phyloP scores from a whole-genome alignment of 2,329 filamentous ascomycete genomes.

The Diplodia sapinea region DNA sequence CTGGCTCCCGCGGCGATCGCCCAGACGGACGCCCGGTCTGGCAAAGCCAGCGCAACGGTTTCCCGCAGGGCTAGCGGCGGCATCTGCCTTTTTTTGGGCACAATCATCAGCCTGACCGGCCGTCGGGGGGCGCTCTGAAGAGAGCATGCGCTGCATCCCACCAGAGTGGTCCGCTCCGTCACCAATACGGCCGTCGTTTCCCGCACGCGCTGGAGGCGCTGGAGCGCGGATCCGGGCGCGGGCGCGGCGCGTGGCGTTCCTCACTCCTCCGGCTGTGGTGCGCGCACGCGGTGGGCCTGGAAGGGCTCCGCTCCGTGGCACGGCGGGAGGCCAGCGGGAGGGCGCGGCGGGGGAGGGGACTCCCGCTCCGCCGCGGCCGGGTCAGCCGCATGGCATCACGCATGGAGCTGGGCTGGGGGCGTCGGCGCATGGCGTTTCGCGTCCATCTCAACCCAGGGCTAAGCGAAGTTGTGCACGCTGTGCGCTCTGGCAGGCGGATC shows the following conservation, averaged over 20 bases:
- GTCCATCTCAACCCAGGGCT: conserved; percentile 23
- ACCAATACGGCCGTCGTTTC: conserved; percentile 6
- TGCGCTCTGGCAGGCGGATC: conserved; percentile 27
- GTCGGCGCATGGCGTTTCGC: conserved; percentile 23
- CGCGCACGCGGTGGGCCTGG: no score
- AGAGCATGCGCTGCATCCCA: conserved; percentile 9
- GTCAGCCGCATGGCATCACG: background rate
- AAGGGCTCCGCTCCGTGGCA: background rate
- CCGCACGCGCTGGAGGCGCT: conserved; percentile 5
- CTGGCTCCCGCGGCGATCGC: conserved; percentile 12
- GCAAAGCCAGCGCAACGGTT: conserved; percentile 14
- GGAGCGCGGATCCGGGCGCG: background rate
- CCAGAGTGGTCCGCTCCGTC: conserved; percentile 5
- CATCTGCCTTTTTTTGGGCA: background rate
- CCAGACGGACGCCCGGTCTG: background rate
- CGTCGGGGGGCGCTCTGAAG: conserved; percentile 8
- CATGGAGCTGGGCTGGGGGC: background rate
- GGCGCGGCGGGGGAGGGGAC: background rate
- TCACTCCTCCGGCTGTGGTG: background rate
- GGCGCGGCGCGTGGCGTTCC: background rate
- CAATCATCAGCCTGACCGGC: conserved; percentile 6
- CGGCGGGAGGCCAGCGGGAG: background rate
- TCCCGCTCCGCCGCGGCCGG: background rate
- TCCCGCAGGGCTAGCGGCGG: conserved; percentile 3
- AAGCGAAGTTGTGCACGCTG: conserved; percentile 28